These are phyloP conservation scores for Pachysolen tannophilus DNA, from an alignment of 805 yeast species.

Conservation along the genomic window DNA sequence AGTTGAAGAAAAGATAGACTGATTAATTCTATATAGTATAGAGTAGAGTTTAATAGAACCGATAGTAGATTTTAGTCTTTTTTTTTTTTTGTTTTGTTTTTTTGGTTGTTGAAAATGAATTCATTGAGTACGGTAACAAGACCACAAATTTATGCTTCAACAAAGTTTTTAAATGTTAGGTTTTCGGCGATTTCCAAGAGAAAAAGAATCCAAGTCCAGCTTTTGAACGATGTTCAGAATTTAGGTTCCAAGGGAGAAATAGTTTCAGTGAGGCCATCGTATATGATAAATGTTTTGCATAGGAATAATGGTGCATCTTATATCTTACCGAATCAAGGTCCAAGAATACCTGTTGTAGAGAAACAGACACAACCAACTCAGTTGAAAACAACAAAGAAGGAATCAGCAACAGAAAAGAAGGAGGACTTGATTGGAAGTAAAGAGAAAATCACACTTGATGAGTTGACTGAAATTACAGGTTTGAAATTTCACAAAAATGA, in stretches of 20 bases:
- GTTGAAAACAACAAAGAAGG: neutral
- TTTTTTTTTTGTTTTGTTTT: no score
- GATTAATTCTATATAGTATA: no score
- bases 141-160: no score
- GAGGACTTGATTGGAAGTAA: slow-evolving; percentile 20
- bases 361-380: slow-evolving; percentile 8
- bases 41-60: no score
- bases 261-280: slow-evolving; percentile 65
- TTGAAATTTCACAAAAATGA: slow-evolving; percentile 14
- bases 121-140: no score
- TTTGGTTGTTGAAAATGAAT: no score
- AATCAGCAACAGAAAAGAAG: neutral
- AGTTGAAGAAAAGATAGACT: no score
- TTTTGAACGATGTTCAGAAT: slow-evolving; percentile 57
- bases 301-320: slow-evolving; percentile 69
- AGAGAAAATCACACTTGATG: slow-evolving; percentile 27
- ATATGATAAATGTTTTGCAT: slow-evolving; percentile 76
- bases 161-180: slow-evolving; percentile 33
- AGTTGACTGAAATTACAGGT: slow-evolving; percentile 18
- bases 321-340: slow-evolving; percentile 30
- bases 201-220: slow-evolving; percentile 61
- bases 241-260: slow-evolving; percentile 69
- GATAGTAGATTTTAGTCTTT: no score
- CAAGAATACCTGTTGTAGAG: slow-evolving; percentile 24
- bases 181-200: slow-evolving; percentile 42